Percentiles rank a stretch among this genome's conserved stretches.
Evolutionary conservation across 2,329 filamentous ascomycete species (phyloP).

Genomic region (Fusarium chuoi): DNA sequence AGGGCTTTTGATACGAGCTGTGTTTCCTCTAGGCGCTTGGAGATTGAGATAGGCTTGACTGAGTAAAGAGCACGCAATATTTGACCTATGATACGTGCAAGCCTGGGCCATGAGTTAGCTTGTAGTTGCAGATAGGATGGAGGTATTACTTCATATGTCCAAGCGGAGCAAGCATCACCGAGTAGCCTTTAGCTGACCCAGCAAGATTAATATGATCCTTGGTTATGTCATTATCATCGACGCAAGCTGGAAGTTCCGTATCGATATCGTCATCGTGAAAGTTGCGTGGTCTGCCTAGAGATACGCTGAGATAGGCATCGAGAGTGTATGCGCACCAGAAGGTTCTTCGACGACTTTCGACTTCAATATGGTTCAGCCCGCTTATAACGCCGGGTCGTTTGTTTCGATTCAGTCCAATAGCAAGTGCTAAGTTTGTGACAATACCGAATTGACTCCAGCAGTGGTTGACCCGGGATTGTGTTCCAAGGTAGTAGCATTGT

Average conservation of each 20-base stretch:
- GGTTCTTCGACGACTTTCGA: constrained; percentile 37
- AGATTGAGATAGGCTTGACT: constrained; percentile 48
- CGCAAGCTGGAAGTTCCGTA: constrained; percentile 37
- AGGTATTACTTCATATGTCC: constrained; percentile 49
- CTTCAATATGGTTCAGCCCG: constrained; percentile 34
- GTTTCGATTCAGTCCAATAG: constrained; percentile 47
- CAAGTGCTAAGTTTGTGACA: constrained; percentile 51
- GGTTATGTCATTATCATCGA: constrained; percentile 37
- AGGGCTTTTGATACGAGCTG: constrained; percentile 47
- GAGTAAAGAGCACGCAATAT: constrained; percentile 51
- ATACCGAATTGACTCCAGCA: constrained; percentile 60
- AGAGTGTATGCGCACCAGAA: constrained; percentile 44
- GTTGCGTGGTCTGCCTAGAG: constrained; percentile 37
- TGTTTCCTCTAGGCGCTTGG: constrained; percentile 40
- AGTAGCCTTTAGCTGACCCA: constrained; percentile 17
- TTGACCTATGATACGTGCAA: constrained; percentile 49
- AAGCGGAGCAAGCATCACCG: constrained; percentile 49
- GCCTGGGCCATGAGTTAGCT: constrained; percentile 24
- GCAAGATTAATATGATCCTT: constrained; percentile 27
- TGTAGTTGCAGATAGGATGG: accelerated
- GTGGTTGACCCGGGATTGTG: constrained; percentile 58
- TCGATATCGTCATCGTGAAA: constrained; percentile 44
- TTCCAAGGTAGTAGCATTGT: constrained; percentile 57
- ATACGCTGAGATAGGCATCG: constrained; percentile 39
- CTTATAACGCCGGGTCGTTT: constrained; percentile 11